Percentiles rank a stretch among this genome's conserved stretches.
Conservation (phyloP, 495 filamentous ascomycete genomes). For the Monascus purpureus region DNA sequence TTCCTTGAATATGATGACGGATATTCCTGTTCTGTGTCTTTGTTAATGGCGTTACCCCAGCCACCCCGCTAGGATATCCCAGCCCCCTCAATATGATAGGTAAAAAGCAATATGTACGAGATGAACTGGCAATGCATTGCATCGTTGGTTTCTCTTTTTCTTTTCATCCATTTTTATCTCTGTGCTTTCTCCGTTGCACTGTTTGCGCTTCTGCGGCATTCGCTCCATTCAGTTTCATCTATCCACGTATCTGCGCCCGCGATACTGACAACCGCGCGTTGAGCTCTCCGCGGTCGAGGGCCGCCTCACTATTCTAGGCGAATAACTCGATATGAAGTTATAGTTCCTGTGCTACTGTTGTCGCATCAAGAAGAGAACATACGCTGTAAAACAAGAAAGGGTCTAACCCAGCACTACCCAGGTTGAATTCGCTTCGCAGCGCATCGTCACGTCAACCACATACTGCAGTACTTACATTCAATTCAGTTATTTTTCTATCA, state of each 20-base stretch:
- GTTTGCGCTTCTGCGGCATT: slow-evolving; percentile 1
- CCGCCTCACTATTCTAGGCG: too few relatives aligned
- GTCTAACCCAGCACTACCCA: too few relatives aligned
- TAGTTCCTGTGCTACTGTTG: slow-evolving; percentile 1
- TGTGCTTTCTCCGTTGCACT: background rate
- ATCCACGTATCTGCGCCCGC: background rate
- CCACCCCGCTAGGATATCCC: background rate
- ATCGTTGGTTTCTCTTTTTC: background rate
- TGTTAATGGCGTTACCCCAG: background rate
- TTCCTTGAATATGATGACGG: too few relatives aligned
- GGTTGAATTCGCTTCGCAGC: background rate
- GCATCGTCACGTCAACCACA: too few relatives aligned
- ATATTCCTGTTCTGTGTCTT: too few relatives aligned
- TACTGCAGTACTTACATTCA: too few relatives aligned
- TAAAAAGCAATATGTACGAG: too few relatives aligned
- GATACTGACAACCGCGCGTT: too few relatives aligned
- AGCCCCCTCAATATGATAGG: background rate
- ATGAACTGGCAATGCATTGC: background rate
- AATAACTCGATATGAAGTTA: background rate
- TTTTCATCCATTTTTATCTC: slow-evolving; percentile 2
- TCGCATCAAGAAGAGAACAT: too few relatives aligned
- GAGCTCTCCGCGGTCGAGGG: too few relatives aligned
- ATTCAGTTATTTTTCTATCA: background rate
- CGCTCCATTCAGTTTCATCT: slow-evolving; percentile 1
- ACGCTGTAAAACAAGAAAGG: too few relatives aligned